Evolutionary conservation across 306 rosid species (phyloP).

Genomic region (Sicyos edulis): DNA sequence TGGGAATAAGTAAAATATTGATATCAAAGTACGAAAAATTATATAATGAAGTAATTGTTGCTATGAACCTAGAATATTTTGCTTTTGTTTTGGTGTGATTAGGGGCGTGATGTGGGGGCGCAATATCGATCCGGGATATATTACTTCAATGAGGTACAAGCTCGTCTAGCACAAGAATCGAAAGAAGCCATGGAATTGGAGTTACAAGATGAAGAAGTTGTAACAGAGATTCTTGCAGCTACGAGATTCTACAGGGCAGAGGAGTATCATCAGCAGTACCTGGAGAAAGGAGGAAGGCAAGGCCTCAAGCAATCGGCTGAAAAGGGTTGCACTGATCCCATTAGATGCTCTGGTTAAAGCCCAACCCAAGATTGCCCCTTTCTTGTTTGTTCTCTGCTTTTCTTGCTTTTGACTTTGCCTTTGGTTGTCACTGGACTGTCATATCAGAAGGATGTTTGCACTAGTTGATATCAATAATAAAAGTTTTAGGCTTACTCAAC

Average conservation of each 20-base stretch:
- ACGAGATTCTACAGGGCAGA: conserved; percentile 81
- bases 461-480: neutral
- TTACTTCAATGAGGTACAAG: conserved; percentile 60
- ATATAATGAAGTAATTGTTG: no score
- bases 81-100: neutral
- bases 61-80: no score
- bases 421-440: neutral
- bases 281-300: conserved; percentile 68
- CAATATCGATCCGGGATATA: conserved; percentile 89
- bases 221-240: conserved; percentile 78
- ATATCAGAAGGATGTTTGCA: neutral
- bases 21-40: no score
- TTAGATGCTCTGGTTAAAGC: conserved; percentile 63
- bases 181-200: conserved; percentile 69
- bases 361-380: neutral
- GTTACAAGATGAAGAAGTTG: conserved; percentile 36
- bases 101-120: conserved; percentile 71
- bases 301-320: conserved; percentile 55
- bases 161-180: conserved; percentile 55
- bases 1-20: no score
- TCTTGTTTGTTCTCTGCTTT: neutral
- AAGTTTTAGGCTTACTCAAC: neutral
- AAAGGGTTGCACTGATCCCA: conserved; percentile 78
- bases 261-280: conserved; percentile 92
- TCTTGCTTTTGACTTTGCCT: neutral